Percentiles rank a stretch among this genome's conserved stretches.
Conservation (phyloP, 2,329 filamentous ascomycete species). For the Phyllosticta capitalensis region DNA sequence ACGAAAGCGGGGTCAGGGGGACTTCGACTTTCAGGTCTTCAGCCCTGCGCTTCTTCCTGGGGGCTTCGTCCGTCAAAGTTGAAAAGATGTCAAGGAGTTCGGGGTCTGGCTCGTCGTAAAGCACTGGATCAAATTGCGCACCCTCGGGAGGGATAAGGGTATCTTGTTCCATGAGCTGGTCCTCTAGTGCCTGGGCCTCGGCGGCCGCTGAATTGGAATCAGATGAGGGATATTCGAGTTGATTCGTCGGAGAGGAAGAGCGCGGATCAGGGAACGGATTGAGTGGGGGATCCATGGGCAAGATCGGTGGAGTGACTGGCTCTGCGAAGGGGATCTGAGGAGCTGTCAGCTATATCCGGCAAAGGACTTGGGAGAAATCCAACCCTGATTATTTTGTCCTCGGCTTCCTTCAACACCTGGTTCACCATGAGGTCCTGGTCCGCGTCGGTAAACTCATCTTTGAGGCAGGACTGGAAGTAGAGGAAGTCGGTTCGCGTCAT, state of each 20-base stretch:
- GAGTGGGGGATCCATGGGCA: conserved; percentile 34
- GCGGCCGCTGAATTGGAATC: conserved; percentile 23
- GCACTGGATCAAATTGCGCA: conserved; percentile 21
- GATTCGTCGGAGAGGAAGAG: conserved; percentile 26
- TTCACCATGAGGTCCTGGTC: conserved; percentile 16
- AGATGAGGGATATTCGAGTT: conserved; percentile 29
- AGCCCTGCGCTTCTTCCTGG: conserved; percentile 22
- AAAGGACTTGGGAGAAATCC: background rate
- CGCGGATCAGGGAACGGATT: conserved; percentile 24
- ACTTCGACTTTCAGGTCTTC: conserved; percentile 36
- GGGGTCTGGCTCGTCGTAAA: conserved; percentile 20
- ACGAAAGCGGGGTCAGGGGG: conserved; percentile 35
- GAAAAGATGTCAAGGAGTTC: background rate
- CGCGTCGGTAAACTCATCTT: conserved; percentile 15
- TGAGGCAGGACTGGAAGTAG: conserved; percentile 28
- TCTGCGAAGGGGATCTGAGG: background rate
- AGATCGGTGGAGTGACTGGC: conserved; percentile 38
- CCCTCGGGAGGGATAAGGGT: conserved; percentile 1
- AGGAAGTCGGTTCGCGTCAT: conserved; percentile 26
- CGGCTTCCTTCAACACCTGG: conserved; percentile 19
- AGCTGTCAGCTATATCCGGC: background rate
- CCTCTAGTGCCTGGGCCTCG: conserved; percentile 26
- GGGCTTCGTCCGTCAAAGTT: background rate
- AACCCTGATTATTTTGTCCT: background rate
- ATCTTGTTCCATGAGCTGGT: conserved; percentile 22